These are phyloP conservation scores for Emmonsia crescens DNA, from an alignment of 2,329 filamentous ascomycete genomes.

Conservation along the genomic window DNA sequence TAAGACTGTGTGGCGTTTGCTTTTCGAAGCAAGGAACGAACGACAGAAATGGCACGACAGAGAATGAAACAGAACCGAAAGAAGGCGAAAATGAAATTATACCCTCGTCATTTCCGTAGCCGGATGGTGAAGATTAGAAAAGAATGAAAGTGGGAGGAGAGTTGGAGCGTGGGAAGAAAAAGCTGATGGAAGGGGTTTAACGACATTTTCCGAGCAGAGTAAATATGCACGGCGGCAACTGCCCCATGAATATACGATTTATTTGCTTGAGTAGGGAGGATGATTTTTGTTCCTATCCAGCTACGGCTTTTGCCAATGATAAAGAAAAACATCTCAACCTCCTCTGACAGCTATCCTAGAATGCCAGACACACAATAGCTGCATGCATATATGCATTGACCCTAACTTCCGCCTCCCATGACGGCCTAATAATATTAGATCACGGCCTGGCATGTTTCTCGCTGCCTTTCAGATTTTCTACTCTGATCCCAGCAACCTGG, in stretches of 20 bases:
- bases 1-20: constrained; percentile 1
- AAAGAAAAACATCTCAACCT: neutral
- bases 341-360: neutral
- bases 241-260: neutral
- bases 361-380: neutral
- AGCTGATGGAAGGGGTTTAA: neutral
- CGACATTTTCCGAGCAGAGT: neutral
- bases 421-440: neutral
- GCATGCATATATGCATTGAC: neutral
- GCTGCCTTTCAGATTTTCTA: neutral
- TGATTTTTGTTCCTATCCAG: neutral
- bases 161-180: neutral
- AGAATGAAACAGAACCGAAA: neutral
- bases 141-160: neutral
- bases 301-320: neutral
- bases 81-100: neutral
- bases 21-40: neutral
- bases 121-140: neutral
- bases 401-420: neutral
- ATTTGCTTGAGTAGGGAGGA: neutral
- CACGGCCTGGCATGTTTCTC: neutral
- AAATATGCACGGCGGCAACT: neutral
- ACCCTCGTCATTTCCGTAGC: neutral
- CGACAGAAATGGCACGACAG: neutral
- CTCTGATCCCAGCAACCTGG: constrained; percentile 1